phyloP scores from a whole-genome alignment of 2,329 filamentous ascomycete genomes.

The Colletotrichum plurivorum region DNA sequence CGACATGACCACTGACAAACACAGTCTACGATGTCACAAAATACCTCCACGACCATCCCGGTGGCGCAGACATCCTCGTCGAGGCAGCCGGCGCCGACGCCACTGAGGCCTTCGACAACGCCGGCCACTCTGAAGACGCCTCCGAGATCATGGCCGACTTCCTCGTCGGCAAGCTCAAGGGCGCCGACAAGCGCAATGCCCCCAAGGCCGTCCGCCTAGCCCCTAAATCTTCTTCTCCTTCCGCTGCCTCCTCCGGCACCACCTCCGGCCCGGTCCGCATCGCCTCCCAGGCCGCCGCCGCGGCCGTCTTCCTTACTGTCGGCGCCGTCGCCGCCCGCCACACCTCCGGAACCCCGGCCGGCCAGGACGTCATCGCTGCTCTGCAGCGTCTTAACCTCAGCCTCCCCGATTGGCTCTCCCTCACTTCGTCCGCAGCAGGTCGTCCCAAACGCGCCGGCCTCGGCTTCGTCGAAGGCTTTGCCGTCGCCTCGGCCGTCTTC shows the following conservation, averaged over 20 bases:
- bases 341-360: constrained; percentile 35
- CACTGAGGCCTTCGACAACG: constrained; percentile 85
- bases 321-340: constrained; percentile 43
- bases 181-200: constrained; percentile 42
- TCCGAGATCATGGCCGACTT: constrained; percentile 57
- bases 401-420: constrained; percentile 29
- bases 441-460: constrained; percentile 42
- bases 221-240: constrained; percentile 28
- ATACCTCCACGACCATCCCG: constrained; percentile 74
- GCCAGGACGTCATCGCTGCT: constrained; percentile 37
- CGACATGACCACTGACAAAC: background rate
- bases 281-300: constrained; percentile 39
- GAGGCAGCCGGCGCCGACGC: constrained; percentile 85
- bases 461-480: constrained; percentile 55
- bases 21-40: constrained; percentile 71
- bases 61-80: constrained; percentile 82
- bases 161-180: constrained; percentile 55
- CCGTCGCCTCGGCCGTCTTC: constrained; percentile 52
- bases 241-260: background rate
- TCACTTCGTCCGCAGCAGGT: constrained; percentile 7
- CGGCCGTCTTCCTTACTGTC: constrained; percentile 42
- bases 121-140: constrained; percentile 81
- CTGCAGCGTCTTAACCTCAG: constrained; percentile 38
- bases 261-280: constrained; percentile 30
- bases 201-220: constrained; percentile 45